phyloP scores from a whole-genome alignment of 1,284 basidiomycete genomes.

The Singerocomus inundabilis region DNA sequence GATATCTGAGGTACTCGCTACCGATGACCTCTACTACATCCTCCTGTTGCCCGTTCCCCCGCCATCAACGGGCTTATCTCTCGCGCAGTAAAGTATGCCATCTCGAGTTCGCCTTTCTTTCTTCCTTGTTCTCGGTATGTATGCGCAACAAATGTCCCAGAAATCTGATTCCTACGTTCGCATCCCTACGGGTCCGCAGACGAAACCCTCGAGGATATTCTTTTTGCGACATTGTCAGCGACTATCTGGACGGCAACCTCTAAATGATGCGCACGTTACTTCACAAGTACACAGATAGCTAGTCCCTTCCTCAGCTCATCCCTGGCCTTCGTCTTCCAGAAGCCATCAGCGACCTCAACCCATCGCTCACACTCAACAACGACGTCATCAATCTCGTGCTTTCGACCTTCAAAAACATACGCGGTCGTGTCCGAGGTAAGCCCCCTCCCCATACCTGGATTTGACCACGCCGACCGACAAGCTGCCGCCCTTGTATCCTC shows the following conservation, averaged over 20 bases:
- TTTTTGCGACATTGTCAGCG: slow-evolving; percentile 74
- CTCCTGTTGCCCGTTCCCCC: slow-evolving; percentile 55
- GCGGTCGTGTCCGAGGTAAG: slow-evolving; percentile 67
- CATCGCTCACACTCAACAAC: slow-evolving; percentile 65
- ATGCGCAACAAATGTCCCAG: slow-evolving; percentile 75
- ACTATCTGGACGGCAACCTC: slow-evolving; percentile 82
- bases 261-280: slow-evolving; percentile 76
- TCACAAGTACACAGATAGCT: slow-evolving; percentile 46
- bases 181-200: slow-evolving; percentile 65
- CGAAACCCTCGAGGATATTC: slow-evolving; percentile 72
- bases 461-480: slow-evolving; percentile 26
- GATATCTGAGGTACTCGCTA: slow-evolving; percentile 57
- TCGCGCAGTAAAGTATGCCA: slow-evolving; percentile 74
- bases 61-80: slow-evolving; percentile 74
- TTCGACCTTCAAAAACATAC: slow-evolving; percentile 57
- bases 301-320: neutral
- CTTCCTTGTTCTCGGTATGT: slow-evolving; percentile 1
- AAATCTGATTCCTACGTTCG: slow-evolving; percentile 72
- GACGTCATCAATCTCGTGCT: slow-evolving; percentile 70
- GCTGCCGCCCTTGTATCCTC: slow-evolving; percentile 77
- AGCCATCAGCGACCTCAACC: slow-evolving; percentile 72
- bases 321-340: slow-evolving; percentile 38
- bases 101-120: slow-evolving; percentile 65
- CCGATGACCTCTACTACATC: slow-evolving; percentile 70
- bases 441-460: slow-evolving; percentile 4